Percentiles rank a stretch among this genome's conserved stretches.
Evolutionary conservation across 2,329 filamentous ascomycete species (phyloP).

Genomic region (Calonectria multiphialidica): DNA sequence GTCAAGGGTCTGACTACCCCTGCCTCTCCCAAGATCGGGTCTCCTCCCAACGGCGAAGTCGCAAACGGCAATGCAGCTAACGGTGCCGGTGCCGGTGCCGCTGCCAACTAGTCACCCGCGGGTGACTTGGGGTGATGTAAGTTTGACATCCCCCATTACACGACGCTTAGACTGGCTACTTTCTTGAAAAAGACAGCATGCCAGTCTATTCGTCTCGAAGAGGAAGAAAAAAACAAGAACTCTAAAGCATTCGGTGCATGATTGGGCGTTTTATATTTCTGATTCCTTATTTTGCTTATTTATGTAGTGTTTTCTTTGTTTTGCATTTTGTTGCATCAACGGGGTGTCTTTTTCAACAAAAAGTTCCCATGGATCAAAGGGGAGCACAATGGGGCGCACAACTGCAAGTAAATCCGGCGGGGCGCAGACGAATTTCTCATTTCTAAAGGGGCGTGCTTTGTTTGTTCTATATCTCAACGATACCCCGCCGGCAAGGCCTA

Average conservation of each 20-base stretch:
- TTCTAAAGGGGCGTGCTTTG: conserved; percentile 48
- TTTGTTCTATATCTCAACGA: conserved; percentile 55
- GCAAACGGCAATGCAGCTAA: conserved; percentile 27
- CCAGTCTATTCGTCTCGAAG: conserved; percentile 15
- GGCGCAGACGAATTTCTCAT: conserved; percentile 46
- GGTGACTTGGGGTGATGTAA: background rate
- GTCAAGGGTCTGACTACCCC: conserved; percentile 72
- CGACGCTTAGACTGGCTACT: conserved; percentile 10
- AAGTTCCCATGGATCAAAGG: conserved; percentile 51
- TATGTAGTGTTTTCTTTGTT: conserved; percentile 23
- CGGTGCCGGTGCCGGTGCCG: conserved; percentile 9
- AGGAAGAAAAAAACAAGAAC: conserved; percentile 28
- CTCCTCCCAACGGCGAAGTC: conserved; percentile 29
- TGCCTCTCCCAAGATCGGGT: conserved; percentile 41
- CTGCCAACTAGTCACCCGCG: conserved; percentile 30
- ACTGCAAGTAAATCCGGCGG: conserved; percentile 38
- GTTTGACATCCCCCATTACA: background rate
- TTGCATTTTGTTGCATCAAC: conserved; percentile 37
- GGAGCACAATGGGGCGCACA: conserved; percentile 40
- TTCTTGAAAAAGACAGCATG: conserved; percentile 14
- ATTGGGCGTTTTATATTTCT: conserved; percentile 28
- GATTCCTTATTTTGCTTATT: conserved; percentile 31
- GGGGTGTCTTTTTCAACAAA: conserved; percentile 57
- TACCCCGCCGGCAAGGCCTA: conserved; percentile 51
- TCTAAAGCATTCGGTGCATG: conserved; percentile 23